Base-by-base conservation (phyloP, 768 basidiomycete genomes). In the Agaricus bisporus region DNA sequence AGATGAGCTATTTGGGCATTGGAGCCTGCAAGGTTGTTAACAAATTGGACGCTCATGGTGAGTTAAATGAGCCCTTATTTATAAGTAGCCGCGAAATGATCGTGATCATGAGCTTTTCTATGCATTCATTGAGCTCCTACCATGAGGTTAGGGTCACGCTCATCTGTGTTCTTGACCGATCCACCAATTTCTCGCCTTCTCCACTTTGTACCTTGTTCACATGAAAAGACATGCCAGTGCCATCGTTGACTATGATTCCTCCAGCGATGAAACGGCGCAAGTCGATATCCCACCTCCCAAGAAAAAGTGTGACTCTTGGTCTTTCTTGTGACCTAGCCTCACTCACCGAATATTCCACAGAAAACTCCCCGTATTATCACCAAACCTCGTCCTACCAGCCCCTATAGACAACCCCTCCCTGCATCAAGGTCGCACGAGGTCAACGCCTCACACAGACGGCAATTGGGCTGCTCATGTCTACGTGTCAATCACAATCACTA, bases 401-500 rank as follows among this genome's bases (percentile, higher is more conserved):
- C 90, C 86, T 0, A 64, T 79, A 5, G 90, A 94, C 64, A 72
- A 91, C 61, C 92, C 93, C 2, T 69, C 83, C 3, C 69, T 81
- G 14, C 94, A 97, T 65, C 92, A 95, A 72, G 95, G 95, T 12
- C 81, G 94, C 28, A 73, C 73, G 44, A 81, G 95, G 28, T 74
- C 82, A 0, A 75, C 73, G 1, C 91, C 91, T 2, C 90, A 91
- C 63, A 82, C 92, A 4, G 87, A 91, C 11, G 95, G 95, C 0
- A 92, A 95, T 63, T 95, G 81, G 64, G 83, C 85, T 1, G 75
- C 86, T 4, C 82, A 95, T 69, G 76, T 94, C 49, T 95, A 87
- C 63, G 72, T 91, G 10, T 79, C 85, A 0, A 61, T 95, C 63
- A 58, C 64, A 49, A 59, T 86, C 26, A 66, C 70, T 45, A 71